Conservation (phyloP, 768 basidiomycete species). For the Boletus patriciae region DNA sequence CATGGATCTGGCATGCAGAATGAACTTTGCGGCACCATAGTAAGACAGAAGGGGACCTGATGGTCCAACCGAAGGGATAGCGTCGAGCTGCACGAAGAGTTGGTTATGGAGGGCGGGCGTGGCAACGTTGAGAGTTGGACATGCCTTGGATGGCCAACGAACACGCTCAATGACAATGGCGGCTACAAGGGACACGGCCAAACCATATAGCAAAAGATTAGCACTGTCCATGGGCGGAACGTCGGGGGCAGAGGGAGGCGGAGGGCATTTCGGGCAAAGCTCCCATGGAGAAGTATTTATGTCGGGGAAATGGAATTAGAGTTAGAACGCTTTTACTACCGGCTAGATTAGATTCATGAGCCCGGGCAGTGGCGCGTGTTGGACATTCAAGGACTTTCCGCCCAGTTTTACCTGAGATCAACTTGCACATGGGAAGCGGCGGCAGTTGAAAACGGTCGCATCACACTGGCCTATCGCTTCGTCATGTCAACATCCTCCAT, state of each 20-base stretch:
- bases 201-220: constrained; percentile 21
- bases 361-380: constrained; percentile 24
- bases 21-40: constrained; percentile 32
- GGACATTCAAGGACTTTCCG: constrained; percentile 14
- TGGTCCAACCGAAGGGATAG: constrained; percentile 39
- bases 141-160: constrained; percentile 29
- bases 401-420: not conserved
- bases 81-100: constrained; percentile 23
- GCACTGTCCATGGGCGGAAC: constrained; percentile 28
- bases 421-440: constrained; percentile 7
- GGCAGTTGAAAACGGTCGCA: not conserved
- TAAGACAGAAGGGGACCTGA: constrained; percentile 37
- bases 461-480: not conserved
- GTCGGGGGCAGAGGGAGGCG: constrained; percentile 22
- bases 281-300: constrained; percentile 34
- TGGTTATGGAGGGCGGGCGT: not conserved
- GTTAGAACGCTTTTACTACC: constrained; percentile 24
- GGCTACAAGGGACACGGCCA: constrained; percentile 16
- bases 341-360: constrained; percentile 31
- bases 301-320: constrained; percentile 32
- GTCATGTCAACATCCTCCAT: constrained; percentile 24
- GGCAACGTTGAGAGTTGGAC: not conserved
- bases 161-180: constrained; percentile 17
- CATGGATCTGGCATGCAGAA: constrained; percentile 33
- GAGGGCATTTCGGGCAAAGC: constrained; percentile 29